Evolutionary conservation across 2,329 filamentous ascomycete species (phyloP).

Genomic region (Aspergillus glaucus): DNA sequence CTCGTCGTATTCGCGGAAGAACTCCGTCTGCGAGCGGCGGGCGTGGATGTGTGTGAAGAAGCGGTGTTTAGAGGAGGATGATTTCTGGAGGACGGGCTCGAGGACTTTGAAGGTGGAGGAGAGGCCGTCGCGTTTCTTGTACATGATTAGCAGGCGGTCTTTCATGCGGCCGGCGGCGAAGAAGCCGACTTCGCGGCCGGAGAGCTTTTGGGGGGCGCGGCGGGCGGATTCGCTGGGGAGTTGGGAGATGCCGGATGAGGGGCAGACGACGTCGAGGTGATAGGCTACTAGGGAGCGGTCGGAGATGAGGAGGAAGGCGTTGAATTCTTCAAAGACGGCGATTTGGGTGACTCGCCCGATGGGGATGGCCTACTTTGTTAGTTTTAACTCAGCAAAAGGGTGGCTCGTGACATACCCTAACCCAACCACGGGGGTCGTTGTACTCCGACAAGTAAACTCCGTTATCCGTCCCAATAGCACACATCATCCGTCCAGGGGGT

Average conservation of each 20-base stretch:
- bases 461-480: slow-evolving; percentile 91
- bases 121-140: slow-evolving; percentile 90
- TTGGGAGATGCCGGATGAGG: slow-evolving; percentile 45
- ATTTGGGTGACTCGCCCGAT: slow-evolving; percentile 79
- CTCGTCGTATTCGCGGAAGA: slow-evolving; percentile 96
- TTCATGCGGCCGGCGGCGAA: slow-evolving; percentile 97
- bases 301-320: slow-evolving; percentile 81
- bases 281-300: slow-evolving; percentile 91
- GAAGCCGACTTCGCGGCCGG: slow-evolving; percentile 87
- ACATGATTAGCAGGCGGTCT: slow-evolving; percentile 87
- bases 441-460: slow-evolving; percentile 87
- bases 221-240: slow-evolving; percentile 65
- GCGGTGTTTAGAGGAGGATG: slow-evolving; percentile 72
- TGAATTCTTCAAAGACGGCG: slow-evolving; percentile 91
- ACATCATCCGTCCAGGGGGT: slow-evolving; percentile 74
- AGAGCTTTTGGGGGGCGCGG: slow-evolving; percentile 84
- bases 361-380: slow-evolving; percentile 60
- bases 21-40: slow-evolving; percentile 72
- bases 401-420: slow-evolving; percentile 55
- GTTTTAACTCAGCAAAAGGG: slow-evolving; percentile 21
- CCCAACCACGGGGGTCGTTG: slow-evolving; percentile 85
- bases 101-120: slow-evolving; percentile 93
- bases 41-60: slow-evolving; percentile 45
- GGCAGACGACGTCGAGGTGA: slow-evolving; percentile 76
- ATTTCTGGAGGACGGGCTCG: slow-evolving; percentile 91